Conservation (phyloP, 2,329 filamentous ascomycete species). For the Microsporum audouinii region DNA sequence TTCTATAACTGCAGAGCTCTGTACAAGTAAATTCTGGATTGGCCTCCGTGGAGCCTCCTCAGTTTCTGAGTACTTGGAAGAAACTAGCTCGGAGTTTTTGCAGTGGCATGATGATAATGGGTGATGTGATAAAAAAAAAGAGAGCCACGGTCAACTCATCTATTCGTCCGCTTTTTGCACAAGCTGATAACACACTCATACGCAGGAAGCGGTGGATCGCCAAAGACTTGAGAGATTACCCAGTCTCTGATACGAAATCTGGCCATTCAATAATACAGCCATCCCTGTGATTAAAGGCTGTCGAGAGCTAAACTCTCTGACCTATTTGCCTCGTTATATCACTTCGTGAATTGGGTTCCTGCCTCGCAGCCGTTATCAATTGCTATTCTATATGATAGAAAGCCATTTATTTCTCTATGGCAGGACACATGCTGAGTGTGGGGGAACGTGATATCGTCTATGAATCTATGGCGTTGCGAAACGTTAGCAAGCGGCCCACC, state of each 20-base stretch:
- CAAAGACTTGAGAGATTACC: neutral
- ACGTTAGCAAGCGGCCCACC: too few relatives aligned
- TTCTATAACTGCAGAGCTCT: too few relatives aligned
- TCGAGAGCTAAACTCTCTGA: neutral
- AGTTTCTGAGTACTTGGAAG: too few relatives aligned
- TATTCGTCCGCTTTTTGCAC: neutral
- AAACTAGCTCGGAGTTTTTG: neutral
- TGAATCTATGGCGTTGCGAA: too few relatives aligned
- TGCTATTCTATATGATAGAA: neutral
- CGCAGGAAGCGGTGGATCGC: neutral
- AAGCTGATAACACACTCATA: neutral
- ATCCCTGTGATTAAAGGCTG: neutral
- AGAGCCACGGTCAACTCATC: neutral
- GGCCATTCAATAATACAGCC: neutral
- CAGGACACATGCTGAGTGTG: too few relatives aligned
- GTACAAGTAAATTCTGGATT: neutral
- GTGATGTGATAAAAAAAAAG: neutral
- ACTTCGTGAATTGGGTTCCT: neutral
- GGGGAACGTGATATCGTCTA: too few relatives aligned
- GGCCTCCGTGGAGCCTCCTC: neutral
- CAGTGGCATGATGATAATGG: neutral
- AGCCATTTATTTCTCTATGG: neutral
- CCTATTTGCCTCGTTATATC: neutral
- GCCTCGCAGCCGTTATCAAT: neutral
- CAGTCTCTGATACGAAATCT: neutral